Evolutionary conservation across 768 basidiomycete species (phyloP).

Genomic region (Pleurotus cornucopiae): DNA sequence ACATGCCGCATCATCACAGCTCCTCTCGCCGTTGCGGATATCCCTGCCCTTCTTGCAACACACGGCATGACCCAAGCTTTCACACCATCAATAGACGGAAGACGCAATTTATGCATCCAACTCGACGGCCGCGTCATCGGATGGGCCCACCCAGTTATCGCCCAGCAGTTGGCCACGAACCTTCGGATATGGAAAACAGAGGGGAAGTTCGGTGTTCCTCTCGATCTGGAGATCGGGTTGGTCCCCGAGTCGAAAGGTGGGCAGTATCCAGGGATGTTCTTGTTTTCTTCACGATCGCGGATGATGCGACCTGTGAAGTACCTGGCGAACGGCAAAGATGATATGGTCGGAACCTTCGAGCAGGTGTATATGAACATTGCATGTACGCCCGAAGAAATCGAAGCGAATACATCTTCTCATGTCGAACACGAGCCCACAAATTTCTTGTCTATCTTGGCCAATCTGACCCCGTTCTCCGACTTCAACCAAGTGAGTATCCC

Average conservation of each 20-base stretch:
- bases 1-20: conserved; percentile 88
- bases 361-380: conserved; percentile 99
- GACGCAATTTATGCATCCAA: conserved; percentile 81
- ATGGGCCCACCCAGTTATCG: conserved; percentile 77
- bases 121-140: conserved; percentile 95
- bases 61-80: conserved; percentile 96
- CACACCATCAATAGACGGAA: conserved; percentile 75
- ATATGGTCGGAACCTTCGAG: conserved; percentile 94
- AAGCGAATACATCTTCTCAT: conserved; percentile 74
- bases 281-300: conserved; percentile 81
- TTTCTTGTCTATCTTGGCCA: conserved; percentile 94
- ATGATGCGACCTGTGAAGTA: conserved; percentile 99
- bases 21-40: conserved; percentile 68
- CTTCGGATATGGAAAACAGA: conserved; percentile 96
- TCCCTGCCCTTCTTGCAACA: conserved; percentile 75
- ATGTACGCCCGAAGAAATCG: conserved; percentile 82
- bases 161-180: conserved; percentile 75
- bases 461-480: conserved; percentile 97
- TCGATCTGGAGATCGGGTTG: conserved; percentile 92
- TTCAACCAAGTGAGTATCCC: conserved; percentile 82
- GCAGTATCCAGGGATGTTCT: conserved; percentile 93
- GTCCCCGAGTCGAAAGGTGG: conserved; percentile 89
- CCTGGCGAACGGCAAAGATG: conserved; percentile 77
- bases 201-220: conserved; percentile 70
- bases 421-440: conserved; percentile 94